Base-by-base conservation (phyloP, 1,139 yeast genomes). In the Yamadazyma dushanensis region DNA sequence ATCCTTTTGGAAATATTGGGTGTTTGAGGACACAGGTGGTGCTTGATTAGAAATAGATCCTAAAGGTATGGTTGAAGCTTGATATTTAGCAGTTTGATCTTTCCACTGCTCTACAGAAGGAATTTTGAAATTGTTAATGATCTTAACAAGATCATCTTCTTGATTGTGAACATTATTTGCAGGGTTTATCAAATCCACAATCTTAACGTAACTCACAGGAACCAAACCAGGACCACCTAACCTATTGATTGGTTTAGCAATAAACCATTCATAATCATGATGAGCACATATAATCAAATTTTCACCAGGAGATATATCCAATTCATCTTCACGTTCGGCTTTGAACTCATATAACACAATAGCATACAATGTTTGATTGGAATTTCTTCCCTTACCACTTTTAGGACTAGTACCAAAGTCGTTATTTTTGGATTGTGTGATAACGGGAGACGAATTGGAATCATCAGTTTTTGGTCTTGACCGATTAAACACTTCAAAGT, bases 51-150 rank as follows among this genome's bases (percentile, higher is more conserved):
- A 61, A 17, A 68, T 63, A 9, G 64, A 57, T 4, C 92, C 90
- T 34, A 92, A 70, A 1, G 92, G 84, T 39, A 89, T 88, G 32
- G 94, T 80, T 43, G 90, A 81, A 7, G 97, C 97, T 63, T 92
- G 92, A 60, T 92, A 94, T 56, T 80, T 86, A 4, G 96, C 96
- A 21, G 95, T 90, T 51, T 79, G 80, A 38, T 78, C 78, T 61
- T 92, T 92, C 98, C 98, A 92, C 56, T 89, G 94, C 48, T 89
- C 97, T 9, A 92, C 96, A 2, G 90, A 80, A 15, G 98, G 97
- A 40, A 92, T 76, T 40, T 78, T 78, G 32, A 83, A 84, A 31
- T 71, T 70, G 36, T 72, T 66, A 28, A 90, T 79, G 24, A 63
- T 53, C 17, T 54, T 54, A 7, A 50, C 54, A 16, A 66, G 50